Conservation (phyloP, 169 alveolate genomes). For the Plasmodium vivax region DNA sequence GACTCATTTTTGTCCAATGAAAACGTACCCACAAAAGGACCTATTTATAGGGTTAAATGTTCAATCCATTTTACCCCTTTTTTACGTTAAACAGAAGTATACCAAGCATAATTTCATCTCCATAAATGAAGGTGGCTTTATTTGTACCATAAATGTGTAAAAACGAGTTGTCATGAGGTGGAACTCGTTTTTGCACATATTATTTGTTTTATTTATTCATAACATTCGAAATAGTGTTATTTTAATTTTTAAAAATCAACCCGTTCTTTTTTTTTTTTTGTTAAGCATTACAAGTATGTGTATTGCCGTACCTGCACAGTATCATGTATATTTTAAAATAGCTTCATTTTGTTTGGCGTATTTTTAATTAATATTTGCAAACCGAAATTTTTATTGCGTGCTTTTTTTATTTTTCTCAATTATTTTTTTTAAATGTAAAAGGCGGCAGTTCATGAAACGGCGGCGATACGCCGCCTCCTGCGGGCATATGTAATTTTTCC, state of each 20-base stretch:
- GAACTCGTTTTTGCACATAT: background rate
- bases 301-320: background rate
- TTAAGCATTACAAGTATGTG: slow-evolving; percentile 3
- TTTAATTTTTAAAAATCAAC: background rate
- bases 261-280: background rate
- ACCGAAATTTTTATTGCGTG: background rate
- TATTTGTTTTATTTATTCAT: background rate
- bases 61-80: slow-evolving; percentile 73
- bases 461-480: background rate
- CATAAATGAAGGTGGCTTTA: slow-evolving; percentile 68
- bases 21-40: slow-evolving; percentile 66
- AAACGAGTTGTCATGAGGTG: background rate
- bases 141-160: slow-evolving; percentile 73
- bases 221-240: background rate
- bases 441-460: background rate
- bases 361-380: slow-evolving; percentile 7
- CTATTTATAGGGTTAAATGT: slow-evolving; percentile 71
- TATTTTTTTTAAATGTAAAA: background rate
- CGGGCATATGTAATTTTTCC: background rate
- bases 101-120: slow-evolving; percentile 71
- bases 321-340: background rate
- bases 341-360: background rate
- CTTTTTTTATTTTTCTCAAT: background rate
- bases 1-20: slow-evolving; percentile 61
- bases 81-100: slow-evolving; percentile 70